Evolutionary conservation across 805 yeast genomes (phyloP), one percentile per base, ranked within the genome.

Genomic region (Ogataea naganishii): DNA sequence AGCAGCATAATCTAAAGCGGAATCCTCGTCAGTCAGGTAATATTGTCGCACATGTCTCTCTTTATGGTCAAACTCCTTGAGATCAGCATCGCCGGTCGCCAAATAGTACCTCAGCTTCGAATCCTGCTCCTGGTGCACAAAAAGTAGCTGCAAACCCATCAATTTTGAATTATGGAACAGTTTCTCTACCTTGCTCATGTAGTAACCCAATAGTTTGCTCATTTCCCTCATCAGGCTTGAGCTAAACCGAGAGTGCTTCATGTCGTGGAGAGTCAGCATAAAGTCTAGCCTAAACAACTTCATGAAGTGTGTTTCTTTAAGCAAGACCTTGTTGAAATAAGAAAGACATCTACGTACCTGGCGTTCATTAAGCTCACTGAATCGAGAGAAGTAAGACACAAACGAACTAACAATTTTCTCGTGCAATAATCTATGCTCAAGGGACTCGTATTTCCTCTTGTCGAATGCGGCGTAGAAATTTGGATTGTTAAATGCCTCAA

Each of bases 201-300:
- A 85, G 41, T 77, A 75, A 14, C 65, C 62, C 20, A 81, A 57
- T 41, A 89, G 76, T 26, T 75, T 70, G 21, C 74, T 77, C 9
- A 80, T 68, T 33, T 79, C 85, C 18, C 58, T 61, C 34, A 84
- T 60, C 4, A 75, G 60, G 11, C 55, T 47, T 0, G 74, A 54
- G 1, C 58, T 51, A 1, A 74, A 65, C 12, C 76, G 53, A 6
- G 77, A 74, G 19, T 59, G 58, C 17, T 65, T 55, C 43, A 80
- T 57, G 17, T 68, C 61, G 43, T 74, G 68, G 1, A 82, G 47
- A 3, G 69, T 46, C 11, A 64, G 49, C 67, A 89, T 69, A 46
- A 92, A 74, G 48, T 88, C 96, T 20, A 92, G 47, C 29, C 95
- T 60, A 43, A 66, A 77, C 20, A 82, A 51, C 20, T 70, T 55